Percentiles rank a stretch among this genome's conserved stretches.
phyloP scores from a whole-genome alignment of 2,329 filamentous ascomycete species.

The Penicillium sp. region DNA sequence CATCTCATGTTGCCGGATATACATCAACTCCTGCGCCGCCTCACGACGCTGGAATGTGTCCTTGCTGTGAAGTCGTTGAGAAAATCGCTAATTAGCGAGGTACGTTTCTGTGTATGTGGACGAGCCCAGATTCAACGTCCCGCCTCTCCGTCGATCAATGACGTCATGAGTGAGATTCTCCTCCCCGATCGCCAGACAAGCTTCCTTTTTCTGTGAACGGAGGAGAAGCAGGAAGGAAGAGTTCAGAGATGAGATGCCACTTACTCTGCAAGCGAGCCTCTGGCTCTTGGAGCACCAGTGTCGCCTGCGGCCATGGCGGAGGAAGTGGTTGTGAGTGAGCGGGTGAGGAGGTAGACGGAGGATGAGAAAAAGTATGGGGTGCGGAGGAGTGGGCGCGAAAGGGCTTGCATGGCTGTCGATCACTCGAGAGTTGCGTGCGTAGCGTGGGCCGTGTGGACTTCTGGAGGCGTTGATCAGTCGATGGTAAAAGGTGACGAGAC shows the following conservation, averaged over 20 bases:
- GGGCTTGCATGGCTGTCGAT: conserved; percentile 10
- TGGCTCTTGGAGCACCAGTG: conserved; percentile 16
- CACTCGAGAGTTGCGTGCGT: no score
- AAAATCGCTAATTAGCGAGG: no score
- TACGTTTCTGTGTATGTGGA: no score
- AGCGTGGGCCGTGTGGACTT: no score
- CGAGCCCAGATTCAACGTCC: no score
- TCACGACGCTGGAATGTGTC: conserved; percentile 19
- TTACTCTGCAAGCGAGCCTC: conserved; percentile 24
- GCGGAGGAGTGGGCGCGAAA: conserved; percentile 16
- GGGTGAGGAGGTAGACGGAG: conserved; percentile 2
- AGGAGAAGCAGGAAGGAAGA: no score
- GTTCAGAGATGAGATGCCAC: conserved; percentile 1
- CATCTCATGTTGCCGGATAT: conserved; percentile 16
- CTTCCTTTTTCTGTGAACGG: no score
- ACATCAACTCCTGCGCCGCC: conserved; percentile 13
- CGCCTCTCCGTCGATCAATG: conserved; percentile 7
- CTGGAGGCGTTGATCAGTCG: no score
- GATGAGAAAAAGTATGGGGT: background rate
- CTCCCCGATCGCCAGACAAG: no score
- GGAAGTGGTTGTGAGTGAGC: conserved; percentile 15
- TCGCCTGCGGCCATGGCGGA: conserved; percentile 21
- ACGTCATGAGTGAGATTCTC: conserved; percentile 15
- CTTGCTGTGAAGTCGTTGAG: conserved; percentile 10
- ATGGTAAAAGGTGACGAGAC: no score